These are phyloP conservation scores for Hypoxylon subgilvum DNA, from an alignment of 495 filamentous ascomycete species.

Conservation along the genomic window DNA sequence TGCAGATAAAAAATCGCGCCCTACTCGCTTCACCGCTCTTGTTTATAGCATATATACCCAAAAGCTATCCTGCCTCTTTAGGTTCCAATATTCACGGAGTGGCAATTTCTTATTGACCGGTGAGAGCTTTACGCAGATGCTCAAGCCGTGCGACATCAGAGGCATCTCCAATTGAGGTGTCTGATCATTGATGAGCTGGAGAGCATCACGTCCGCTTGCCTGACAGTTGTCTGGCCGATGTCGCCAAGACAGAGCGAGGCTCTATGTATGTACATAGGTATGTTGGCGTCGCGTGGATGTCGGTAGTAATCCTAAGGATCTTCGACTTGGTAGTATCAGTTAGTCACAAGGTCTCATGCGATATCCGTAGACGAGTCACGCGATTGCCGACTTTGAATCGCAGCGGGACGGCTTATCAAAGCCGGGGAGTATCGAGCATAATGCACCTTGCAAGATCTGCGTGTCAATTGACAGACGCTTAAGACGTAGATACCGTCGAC, in stretches of 20 bases:
- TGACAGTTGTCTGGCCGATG: not conserved
- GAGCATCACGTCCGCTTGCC: constrained; percentile 1
- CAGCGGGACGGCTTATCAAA: constrained; percentile 24
- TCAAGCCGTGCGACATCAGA: constrained; percentile 21
- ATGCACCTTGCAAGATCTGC: constrained; percentile 31
- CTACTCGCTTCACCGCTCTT: constrained; percentile 15
- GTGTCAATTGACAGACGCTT: constrained; percentile 18
- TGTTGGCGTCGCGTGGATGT: not conserved
- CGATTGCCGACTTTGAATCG: constrained; percentile 20
- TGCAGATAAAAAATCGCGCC: not conserved
- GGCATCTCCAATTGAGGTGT: constrained; percentile 7
- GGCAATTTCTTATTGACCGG: constrained; percentile 22
- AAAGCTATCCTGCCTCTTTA: constrained; percentile 6
- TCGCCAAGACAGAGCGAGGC: constrained; percentile 16
- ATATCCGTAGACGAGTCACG: constrained; percentile 20
- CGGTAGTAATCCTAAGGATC: not conserved
- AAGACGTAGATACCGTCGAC: constrained; percentile 8
- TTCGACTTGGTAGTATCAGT: not conserved
- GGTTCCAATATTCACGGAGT: constrained; percentile 27
- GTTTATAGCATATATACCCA: constrained; percentile 4
- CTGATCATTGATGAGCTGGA: constrained; percentile 14
- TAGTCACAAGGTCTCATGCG: constrained; percentile 25
- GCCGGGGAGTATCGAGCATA: constrained; percentile 9
- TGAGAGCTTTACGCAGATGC: constrained; percentile 27
- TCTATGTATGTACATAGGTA: too few relatives aligned